Conservation (phyloP, 805 yeast genomes). For the Yarrowia sp. region DNA sequence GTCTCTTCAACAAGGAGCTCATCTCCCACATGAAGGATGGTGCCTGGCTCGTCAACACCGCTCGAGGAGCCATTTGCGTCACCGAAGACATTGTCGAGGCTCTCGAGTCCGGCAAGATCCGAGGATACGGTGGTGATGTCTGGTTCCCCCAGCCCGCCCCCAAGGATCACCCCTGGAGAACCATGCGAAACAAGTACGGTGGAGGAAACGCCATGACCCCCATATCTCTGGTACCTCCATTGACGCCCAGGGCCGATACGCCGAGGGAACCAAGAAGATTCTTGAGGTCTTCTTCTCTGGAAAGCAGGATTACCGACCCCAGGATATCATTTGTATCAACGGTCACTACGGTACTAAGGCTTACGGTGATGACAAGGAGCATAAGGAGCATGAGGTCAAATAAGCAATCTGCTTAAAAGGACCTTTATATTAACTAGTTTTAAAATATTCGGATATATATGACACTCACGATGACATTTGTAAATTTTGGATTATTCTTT, state of each 20-base stretch:
- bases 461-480: not conserved
- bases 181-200: constrained; percentile 1
- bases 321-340: constrained; percentile 3
- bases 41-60: not conserved
- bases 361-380: not conserved
- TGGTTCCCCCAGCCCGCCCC: constrained; percentile 4
- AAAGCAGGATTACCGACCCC: constrained; percentile 6
- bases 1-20: not conserved
- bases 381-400: not conserved
- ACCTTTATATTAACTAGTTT: not conserved
- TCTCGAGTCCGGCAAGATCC: not conserved
- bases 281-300: constrained; percentile 5
- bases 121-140: not conserved
- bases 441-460: not conserved
- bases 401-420: not conserved
- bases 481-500: no score
- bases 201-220: constrained; percentile 2
- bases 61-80: constrained; percentile 3
- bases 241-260: not conserved
- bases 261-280: not conserved
- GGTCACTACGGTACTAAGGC: constrained; percentile 3
- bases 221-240: not conserved
- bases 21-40: not conserved
- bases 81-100: not conserved
- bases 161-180: not conserved